A percentile compares a stretch with the other conserved stretches of the same genome.
These are phyloP conservation scores for Phellinidium pouzarii DNA, from an alignment of 1,284 basidiomycete species.

Conservation along the genomic window DNA sequence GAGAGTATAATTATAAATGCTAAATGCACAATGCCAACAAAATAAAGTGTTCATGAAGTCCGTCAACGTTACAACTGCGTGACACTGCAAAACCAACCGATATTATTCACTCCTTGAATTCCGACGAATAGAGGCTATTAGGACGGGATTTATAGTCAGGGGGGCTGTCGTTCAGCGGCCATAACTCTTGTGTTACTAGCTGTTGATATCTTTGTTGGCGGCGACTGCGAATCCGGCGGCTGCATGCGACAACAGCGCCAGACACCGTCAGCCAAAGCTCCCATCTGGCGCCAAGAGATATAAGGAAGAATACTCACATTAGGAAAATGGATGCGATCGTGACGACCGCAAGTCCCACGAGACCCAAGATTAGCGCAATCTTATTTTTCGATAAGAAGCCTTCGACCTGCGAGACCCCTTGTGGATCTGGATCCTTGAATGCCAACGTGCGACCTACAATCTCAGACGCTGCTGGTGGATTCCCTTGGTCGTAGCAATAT, in stretches of 20 bases:
- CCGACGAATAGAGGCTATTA: not conserved
- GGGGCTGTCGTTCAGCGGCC: not conserved
- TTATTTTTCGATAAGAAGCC: constrained; percentile 36
- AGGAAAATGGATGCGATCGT: constrained; percentile 31
- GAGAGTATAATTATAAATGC: not conserved
- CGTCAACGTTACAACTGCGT: not conserved
- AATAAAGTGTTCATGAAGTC: not conserved
- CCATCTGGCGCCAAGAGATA: not conserved
- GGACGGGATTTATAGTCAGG: not conserved
- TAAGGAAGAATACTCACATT: constrained; percentile 27
- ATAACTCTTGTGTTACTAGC: not conserved
- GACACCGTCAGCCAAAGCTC: not conserved
- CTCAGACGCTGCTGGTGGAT: constrained; percentile 36
- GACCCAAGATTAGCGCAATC: constrained; percentile 36
- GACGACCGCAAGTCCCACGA: constrained; percentile 33
- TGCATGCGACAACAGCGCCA: not conserved
- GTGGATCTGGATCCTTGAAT: constrained; percentile 46
- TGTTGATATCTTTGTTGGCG: not conserved
- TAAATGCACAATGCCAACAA: not conserved
- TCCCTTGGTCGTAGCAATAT: constrained; percentile 46
- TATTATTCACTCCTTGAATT: not conserved
- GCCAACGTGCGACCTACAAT: constrained; percentile 37
- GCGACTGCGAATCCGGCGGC: not conserved
- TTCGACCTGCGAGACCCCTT: constrained; percentile 32
- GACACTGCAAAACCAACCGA: not conserved